Percentiles rank a stretch among this genome's conserved stretches.
Conservation (phyloP, 805 yeast species). For the Kregervanrija fluxuum region DNA sequence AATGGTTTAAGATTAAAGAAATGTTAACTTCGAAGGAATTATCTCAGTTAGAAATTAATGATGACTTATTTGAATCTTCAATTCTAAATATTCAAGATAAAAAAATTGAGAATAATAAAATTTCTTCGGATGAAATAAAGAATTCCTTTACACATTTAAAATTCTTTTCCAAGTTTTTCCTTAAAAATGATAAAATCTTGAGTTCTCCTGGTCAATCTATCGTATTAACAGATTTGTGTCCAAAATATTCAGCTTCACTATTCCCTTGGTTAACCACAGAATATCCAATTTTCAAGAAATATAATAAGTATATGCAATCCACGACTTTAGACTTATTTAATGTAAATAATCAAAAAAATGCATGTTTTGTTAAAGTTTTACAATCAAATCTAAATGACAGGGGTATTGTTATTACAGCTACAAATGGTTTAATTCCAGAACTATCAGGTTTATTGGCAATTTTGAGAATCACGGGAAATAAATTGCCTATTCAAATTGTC, state of each 20-base stretch:
- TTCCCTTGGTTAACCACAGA: constrained; percentile 37
- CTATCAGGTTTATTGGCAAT: constrained; percentile 41
- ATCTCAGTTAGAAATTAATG: constrained; percentile 15
- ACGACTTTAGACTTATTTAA: constrained; percentile 8
- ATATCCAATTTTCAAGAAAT: constrained; percentile 32
- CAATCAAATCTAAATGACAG: constrained; percentile 30
- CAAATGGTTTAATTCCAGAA: constrained; percentile 39
- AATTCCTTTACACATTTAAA: constrained; percentile 21
- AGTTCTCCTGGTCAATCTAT: no score
- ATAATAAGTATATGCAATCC: constrained; percentile 19
- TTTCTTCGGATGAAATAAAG: constrained; percentile 18
- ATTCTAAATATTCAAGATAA: constrained; percentile 14
- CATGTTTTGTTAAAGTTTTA: constrained; percentile 24
- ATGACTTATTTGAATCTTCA: constrained; percentile 15
- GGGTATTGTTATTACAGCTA: constrained; percentile 50
- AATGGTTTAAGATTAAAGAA: constrained; percentile 23
- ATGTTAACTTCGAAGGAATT: constrained; percentile 19
- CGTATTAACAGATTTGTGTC: constrained; percentile 1
- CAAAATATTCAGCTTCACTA: constrained; percentile 17
- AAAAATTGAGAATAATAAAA: constrained; percentile 19
- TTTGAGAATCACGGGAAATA: constrained; percentile 42
- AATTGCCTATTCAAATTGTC: constrained; percentile 41
- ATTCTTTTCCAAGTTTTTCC: constrained; percentile 19
- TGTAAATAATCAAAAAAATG: neutral
- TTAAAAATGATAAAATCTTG: constrained; percentile 9